phyloP scores from a whole-genome alignment of 495 filamentous ascomycete species.

The Annulohypoxylon bovei region DNA sequence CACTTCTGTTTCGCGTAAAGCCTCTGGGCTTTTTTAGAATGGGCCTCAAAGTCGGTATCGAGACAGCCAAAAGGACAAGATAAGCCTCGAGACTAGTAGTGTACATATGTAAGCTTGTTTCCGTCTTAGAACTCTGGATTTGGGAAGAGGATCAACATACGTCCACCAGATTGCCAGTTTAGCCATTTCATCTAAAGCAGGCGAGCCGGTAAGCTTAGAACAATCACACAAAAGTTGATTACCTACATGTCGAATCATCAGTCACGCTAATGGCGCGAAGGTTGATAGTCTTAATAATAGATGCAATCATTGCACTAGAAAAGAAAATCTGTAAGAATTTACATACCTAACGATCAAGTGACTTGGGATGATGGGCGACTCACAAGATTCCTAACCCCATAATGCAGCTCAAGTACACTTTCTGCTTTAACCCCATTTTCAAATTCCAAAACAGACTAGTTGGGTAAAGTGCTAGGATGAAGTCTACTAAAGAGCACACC shows the following conservation, averaged over 20 bases:
- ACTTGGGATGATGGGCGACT: neutral
- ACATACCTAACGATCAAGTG: neutral
- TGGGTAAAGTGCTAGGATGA: constrained; percentile 14
- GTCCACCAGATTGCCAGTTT: constrained; percentile 11
- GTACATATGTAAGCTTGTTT: neutral
- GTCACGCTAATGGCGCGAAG: neutral
- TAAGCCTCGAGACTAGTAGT: constrained; percentile 1
- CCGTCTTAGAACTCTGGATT: neutral
- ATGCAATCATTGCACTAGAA: constrained; percentile 6
- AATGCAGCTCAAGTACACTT: constrained; percentile 8
- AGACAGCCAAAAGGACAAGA: constrained; percentile 3
- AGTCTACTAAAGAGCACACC: constrained; percentile 3
- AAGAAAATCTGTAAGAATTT: neutral
- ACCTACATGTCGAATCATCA: neutral
- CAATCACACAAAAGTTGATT: neutral
- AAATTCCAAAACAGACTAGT: constrained; percentile 24
- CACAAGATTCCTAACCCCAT: constrained; percentile 22
- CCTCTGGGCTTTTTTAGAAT: neutral
- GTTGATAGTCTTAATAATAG: constrained; percentile 2
- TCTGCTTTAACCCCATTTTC: constrained; percentile 23
- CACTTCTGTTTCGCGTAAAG: neutral
- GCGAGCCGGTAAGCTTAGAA: neutral
- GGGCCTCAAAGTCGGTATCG: neutral
- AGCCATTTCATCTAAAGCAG: neutral
- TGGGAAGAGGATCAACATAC: neutral